These are phyloP conservation scores for Acrocalymma vagum DNA, from an alignment of 2,329 filamentous ascomycete genomes.

Conservation along the genomic window DNA sequence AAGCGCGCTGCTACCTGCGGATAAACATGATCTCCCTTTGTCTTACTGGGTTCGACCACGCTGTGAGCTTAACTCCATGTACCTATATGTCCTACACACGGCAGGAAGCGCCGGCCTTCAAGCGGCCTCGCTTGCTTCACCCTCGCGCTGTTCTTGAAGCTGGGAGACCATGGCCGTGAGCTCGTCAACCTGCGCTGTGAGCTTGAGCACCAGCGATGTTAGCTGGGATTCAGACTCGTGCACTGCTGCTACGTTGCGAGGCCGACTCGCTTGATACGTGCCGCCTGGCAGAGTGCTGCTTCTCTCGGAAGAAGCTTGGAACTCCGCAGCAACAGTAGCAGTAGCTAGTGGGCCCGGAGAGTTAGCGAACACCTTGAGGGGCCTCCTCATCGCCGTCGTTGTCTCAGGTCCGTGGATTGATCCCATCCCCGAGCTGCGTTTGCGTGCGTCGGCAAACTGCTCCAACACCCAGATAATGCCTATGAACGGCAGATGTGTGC, in stretches of 20 bases:
- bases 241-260: slow-evolving; percentile 30
- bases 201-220: slow-evolving; percentile 47
- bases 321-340: slow-evolving; percentile 33
- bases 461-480: slow-evolving; percentile 75
- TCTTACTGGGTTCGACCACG: slow-evolving; percentile 19
- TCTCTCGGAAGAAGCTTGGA: slow-evolving; percentile 30
- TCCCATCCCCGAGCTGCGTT: slow-evolving; percentile 22
- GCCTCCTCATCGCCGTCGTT: slow-evolving; percentile 29
- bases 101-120: slow-evolving; percentile 48
- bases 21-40: slow-evolving; percentile 19
- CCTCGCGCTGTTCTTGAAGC: slow-evolving; percentile 45
- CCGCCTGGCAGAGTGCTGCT: slow-evolving; percentile 18
- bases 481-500: slow-evolving; percentile 73
- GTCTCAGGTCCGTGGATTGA: slow-evolving; percentile 46
- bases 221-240: slow-evolving; percentile 42
- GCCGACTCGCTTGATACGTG: slow-evolving; percentile 26
- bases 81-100: slow-evolving; percentile 23
- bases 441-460: slow-evolving; percentile 42
- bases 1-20: slow-evolving; percentile 12
- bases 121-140: slow-evolving; percentile 39
- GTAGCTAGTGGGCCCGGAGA: slow-evolving; percentile 39
- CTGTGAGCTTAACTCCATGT: slow-evolving; percentile 8
- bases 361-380: slow-evolving; percentile 40
- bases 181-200: slow-evolving; percentile 49
- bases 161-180: slow-evolving; percentile 49